phyloP scores from a whole-genome alignment of 1,284 basidiomycete species.

The Ceratobasidium theobromae region DNA sequence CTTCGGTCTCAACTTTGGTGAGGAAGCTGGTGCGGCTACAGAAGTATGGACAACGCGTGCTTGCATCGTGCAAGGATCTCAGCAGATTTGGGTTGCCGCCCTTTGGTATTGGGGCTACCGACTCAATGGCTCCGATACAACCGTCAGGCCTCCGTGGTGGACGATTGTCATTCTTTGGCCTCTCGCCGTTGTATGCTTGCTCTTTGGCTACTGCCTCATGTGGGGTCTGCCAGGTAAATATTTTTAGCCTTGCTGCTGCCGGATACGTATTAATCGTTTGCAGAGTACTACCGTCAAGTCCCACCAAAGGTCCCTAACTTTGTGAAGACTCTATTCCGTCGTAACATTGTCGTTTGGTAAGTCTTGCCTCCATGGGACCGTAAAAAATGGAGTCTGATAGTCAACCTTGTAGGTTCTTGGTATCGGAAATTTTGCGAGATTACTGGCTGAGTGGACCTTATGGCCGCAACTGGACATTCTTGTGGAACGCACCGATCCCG shows the following conservation, averaged over 20 bases:
- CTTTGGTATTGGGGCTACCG: conserved; percentile 93
- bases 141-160: conserved; percentile 71
- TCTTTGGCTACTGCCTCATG: conserved; percentile 79
- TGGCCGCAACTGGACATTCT: conserved; percentile 90
- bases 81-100: conserved; percentile 91
- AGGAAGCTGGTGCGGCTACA: conserved; percentile 90
- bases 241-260: background rate
- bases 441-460: conserved; percentile 92
- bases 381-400: too few relatives aligned
- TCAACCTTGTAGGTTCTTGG: too few relatives aligned
- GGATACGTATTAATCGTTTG: conserved; percentile 14
- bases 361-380: too few relatives aligned
- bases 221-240: conserved; percentile 76
- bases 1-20: conserved; percentile 94
- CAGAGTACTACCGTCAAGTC: conserved; percentile 83
- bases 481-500: conserved; percentile 82
- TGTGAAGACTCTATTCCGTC: conserved; percentile 79
- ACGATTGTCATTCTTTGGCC: conserved; percentile 84
- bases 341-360: conserved; percentile 89
- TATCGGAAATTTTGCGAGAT: conserved; percentile 83
- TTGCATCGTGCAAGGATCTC: conserved; percentile 87
- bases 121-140: conserved; percentile 58
- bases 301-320: conserved; percentile 93
- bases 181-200: conserved; percentile 66
- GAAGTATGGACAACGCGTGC: conserved; percentile 89